phyloP scores from a whole-genome alignment of 768 basidiomycete genomes.

The Auricularia auricula-judae region DNA sequence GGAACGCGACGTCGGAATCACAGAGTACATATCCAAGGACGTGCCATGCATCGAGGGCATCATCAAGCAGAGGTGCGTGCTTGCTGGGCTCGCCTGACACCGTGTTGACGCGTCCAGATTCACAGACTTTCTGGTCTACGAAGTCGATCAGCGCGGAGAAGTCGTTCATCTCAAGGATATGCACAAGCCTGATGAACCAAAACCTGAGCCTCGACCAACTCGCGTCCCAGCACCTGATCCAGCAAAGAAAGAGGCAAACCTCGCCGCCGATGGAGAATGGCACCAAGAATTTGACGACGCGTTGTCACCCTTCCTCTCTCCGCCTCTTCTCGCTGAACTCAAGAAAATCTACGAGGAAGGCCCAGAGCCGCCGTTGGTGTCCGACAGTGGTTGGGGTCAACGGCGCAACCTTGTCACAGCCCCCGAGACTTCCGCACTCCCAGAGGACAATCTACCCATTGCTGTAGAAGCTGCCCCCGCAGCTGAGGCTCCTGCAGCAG shows the following conservation, averaged over 20 bases:
- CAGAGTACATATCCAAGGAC: conserved; percentile 66
- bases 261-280: conserved; percentile 32
- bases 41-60: conserved; percentile 76
- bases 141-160: conserved; percentile 73
- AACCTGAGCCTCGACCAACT: conserved; percentile 25
- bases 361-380: conserved; percentile 59
- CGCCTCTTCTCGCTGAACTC: conserved; percentile 45
- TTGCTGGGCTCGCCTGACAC: not conserved
- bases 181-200: conserved; percentile 48
- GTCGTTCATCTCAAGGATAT: conserved; percentile 76
- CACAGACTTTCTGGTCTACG: conserved; percentile 92
- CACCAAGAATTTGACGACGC: conserved; percentile 44
- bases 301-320: conserved; percentile 54
- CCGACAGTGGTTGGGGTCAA: conserved; percentile 66
- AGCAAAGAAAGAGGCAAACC: conserved; percentile 9
- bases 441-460: conserved; percentile 1
- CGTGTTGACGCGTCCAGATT: conserved; percentile 43
- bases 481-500: conserved; percentile 6
- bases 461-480: not conserved
- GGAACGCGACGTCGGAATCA: conserved; percentile 84
- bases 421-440: conserved; percentile 5
- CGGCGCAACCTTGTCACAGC: conserved; percentile 26
- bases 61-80: conserved; percentile 84
- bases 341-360: conserved; percentile 76
- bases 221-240: conserved; percentile 16